phyloP scores from a whole-genome alignment of 2,329 filamentous ascomycete genomes.

The Botryotinia globosa region DNA sequence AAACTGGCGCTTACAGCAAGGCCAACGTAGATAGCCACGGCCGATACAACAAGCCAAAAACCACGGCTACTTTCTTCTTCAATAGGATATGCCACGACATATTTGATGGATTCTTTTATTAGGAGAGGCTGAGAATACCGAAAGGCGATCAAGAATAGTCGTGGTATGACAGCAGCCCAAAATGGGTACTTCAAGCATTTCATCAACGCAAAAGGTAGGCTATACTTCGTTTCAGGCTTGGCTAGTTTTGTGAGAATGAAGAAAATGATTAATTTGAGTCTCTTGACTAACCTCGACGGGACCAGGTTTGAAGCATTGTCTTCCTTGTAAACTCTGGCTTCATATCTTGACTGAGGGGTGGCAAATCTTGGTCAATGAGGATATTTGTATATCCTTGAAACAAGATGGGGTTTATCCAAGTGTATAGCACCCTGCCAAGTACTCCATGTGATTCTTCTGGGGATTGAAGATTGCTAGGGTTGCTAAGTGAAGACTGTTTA shows the following conservation, averaged over 20 bases:
- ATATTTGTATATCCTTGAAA: conserved; percentile 26
- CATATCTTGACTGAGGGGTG: conserved; percentile 25
- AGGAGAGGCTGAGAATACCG: conserved; percentile 44
- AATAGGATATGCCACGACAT: conserved; percentile 25
- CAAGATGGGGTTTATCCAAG: conserved; percentile 32
- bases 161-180: conserved; percentile 38
- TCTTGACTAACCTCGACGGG: conserved; percentile 24
- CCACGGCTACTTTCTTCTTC: conserved; percentile 9
- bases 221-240: conserved; percentile 30
- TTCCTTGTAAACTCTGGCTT: conserved; percentile 23
- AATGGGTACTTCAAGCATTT: conserved; percentile 37
- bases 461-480: conserved; percentile 3
- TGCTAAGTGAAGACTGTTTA: conserved; percentile 18
- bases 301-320: conserved; percentile 24
- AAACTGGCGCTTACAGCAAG: conserved; percentile 4
- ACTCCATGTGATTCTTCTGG: conserved; percentile 26
- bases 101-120: conserved; percentile 42
- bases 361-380: conserved; percentile 27
- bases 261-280: background rate
- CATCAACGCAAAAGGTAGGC: conserved; percentile 39
- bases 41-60: conserved; percentile 10
- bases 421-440: conserved; percentile 26
- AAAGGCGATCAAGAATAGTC: conserved; percentile 42
- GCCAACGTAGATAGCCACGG: background rate
- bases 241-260: conserved; percentile 16